phyloP scores from a whole-genome alignment of 2,329 filamentous ascomycete genomes.

The Aspergillus jensenii region DNA sequence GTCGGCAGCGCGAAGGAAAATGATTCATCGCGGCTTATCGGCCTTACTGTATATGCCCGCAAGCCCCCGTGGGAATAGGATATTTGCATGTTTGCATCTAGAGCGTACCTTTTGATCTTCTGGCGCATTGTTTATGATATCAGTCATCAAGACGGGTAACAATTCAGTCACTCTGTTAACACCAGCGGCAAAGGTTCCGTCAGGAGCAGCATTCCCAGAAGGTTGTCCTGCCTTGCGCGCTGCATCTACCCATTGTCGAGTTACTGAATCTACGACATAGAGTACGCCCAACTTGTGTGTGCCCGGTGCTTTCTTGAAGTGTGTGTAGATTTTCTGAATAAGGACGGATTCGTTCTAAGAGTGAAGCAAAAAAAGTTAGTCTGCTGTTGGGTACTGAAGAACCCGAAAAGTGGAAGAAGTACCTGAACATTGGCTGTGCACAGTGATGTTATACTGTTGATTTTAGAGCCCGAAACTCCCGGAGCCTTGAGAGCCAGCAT shows the following conservation, averaged over 20 bases:
- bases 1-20: slow-evolving; percentile 29
- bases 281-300: slow-evolving; percentile 98
- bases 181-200: slow-evolving; percentile 92
- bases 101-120: slow-evolving; percentile 94
- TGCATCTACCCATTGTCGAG: slow-evolving; percentile 96
- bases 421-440: slow-evolving; percentile 91
- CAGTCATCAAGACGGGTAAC: slow-evolving; percentile 90
- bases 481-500: slow-evolving; percentile 90
- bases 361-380: slow-evolving; percentile 29
- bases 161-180: slow-evolving; percentile 96
- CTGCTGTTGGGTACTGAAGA: background rate
- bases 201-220: slow-evolving; percentile 75
- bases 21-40: slow-evolving; percentile 25
- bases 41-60: slow-evolving; percentile 27
- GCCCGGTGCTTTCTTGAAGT: slow-evolving; percentile 90
- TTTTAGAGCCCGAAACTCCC: slow-evolving; percentile 90
- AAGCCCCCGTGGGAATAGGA: slow-evolving; percentile 28
- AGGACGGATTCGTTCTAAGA: slow-evolving; percentile 85
- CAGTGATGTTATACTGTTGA: slow-evolving; percentile 79
- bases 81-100: slow-evolving; percentile 30
- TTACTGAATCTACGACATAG: slow-evolving; percentile 99
- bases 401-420: slow-evolving; percentile 30
- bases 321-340: slow-evolving; percentile 93
- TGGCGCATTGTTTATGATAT: slow-evolving; percentile 84
- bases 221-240: slow-evolving; percentile 83